A percentile compares a stretch with the other conserved stretches of the same genome.
phyloP scores from a whole-genome alignment of 768 basidiomycete genomes.

The Gautieria morchelliformis region DNA sequence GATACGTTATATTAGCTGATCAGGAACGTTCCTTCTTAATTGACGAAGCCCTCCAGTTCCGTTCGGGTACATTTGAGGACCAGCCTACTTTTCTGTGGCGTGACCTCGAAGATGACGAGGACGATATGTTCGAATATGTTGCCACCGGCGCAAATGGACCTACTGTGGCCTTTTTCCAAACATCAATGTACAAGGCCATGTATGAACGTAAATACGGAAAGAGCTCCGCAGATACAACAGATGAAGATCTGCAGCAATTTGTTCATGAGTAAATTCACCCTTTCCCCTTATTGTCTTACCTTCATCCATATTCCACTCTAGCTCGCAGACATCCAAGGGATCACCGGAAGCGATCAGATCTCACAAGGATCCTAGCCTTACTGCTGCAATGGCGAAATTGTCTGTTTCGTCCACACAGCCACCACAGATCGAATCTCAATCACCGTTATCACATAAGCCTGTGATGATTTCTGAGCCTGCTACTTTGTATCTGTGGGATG shows the following conservation, averaged over 20 bases:
- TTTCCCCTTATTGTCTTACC: background rate
- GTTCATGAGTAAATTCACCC: slow-evolving; percentile 55
- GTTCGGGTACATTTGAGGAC: slow-evolving; percentile 59
- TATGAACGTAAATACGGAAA: slow-evolving; percentile 84
- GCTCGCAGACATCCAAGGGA: slow-evolving; percentile 13
- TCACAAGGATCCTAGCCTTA: slow-evolving; percentile 4
- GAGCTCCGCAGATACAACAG: slow-evolving; percentile 57
- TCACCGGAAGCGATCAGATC: slow-evolving; percentile 15
- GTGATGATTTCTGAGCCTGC: slow-evolving; percentile 35
- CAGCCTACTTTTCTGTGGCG: slow-evolving; percentile 86
- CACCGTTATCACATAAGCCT: slow-evolving; percentile 7
- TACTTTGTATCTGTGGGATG: slow-evolving; percentile 56
- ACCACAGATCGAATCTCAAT: slow-evolving; percentile 2
- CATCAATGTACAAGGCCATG: slow-evolving; percentile 92
- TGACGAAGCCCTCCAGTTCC: slow-evolving; percentile 83
- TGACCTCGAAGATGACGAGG: slow-evolving; percentile 83
- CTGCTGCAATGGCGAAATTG: slow-evolving; percentile 12
- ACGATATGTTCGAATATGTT: slow-evolving; percentile 92
- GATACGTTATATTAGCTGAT: slow-evolving; percentile 46
- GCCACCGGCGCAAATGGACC: slow-evolving; percentile 63
- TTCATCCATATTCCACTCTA: background rate
- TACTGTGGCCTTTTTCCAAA: slow-evolving; percentile 83
- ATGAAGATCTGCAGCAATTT: slow-evolving; percentile 69
- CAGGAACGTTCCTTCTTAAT: slow-evolving; percentile 91
- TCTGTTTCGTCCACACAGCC: slow-evolving; percentile 10